Evolutionary conservation across 345 rosid species (phyloP).

Genomic region (Acer yangbiense): DNA sequence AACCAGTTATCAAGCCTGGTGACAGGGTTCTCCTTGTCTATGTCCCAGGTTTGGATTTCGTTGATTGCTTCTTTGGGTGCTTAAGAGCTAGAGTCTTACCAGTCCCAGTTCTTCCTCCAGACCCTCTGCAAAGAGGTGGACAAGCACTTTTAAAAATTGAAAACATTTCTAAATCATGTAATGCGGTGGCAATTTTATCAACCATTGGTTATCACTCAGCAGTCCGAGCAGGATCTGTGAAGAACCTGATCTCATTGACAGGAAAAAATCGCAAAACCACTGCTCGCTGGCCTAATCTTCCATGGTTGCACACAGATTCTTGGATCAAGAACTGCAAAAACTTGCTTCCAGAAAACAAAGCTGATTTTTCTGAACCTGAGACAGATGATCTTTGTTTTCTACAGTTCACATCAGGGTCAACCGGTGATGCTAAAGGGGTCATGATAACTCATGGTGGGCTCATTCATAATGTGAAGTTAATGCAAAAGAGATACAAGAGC

Average conservation of each 20-base stretch:
- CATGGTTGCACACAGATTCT: slow-evolving; percentile 70
- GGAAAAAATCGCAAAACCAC: slow-evolving; percentile 36
- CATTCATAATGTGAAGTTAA: slow-evolving; percentile 65
- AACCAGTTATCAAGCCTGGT: slow-evolving; percentile 55
- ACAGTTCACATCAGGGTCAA: slow-evolving; percentile 75
- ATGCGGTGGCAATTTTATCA: slow-evolving; percentile 60
- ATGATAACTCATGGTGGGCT: slow-evolving; percentile 69
- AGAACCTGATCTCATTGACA: slow-evolving; percentile 43
- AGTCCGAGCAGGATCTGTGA: slow-evolving; percentile 61
- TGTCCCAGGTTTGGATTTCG: slow-evolving; percentile 65
- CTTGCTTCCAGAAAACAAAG: slow-evolving; percentile 16
- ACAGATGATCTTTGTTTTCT: slow-evolving; percentile 57
- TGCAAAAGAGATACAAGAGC: slow-evolving; percentile 54
- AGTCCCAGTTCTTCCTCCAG: slow-evolving; percentile 75
- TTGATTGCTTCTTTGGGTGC: slow-evolving; percentile 74
- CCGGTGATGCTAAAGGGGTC: slow-evolving; percentile 76
- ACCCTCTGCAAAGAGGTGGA: slow-evolving; percentile 71
- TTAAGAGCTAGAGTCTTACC: slow-evolving; percentile 63
- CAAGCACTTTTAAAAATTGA: slow-evolving; percentile 68
- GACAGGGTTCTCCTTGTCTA: slow-evolving; percentile 63
- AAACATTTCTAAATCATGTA: slow-evolving; percentile 57
- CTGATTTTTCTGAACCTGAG: slow-evolving; percentile 31
- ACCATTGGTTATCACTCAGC: slow-evolving; percentile 61
- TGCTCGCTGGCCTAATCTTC: slow-evolving; percentile 62
- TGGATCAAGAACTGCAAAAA: slow-evolving; percentile 50